Evolutionary conservation across 805 yeast species (phyloP).

Genomic region (Hanseniaspora lachancei): DNA sequence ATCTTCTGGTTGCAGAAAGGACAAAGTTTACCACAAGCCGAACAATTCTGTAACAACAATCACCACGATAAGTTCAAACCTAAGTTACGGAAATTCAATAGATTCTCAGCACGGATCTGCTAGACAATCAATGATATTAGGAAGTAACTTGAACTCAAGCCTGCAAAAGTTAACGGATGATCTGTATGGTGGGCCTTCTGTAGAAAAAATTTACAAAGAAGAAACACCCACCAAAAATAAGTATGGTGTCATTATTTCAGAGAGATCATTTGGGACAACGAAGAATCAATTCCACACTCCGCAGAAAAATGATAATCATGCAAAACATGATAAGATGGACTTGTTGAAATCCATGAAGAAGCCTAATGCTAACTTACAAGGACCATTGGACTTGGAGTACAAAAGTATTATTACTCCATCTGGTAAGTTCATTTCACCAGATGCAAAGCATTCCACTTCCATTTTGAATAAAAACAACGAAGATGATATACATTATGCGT

Average conservation of each 20-base stretch:
- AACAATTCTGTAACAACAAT: constrained; percentile 11
- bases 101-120: constrained; percentile 3
- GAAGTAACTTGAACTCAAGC: constrained; percentile 24
- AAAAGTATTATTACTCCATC: constrained; percentile 23
- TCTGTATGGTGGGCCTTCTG: constrained; percentile 23
- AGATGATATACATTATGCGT: constrained; percentile 25
- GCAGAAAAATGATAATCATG: not conserved
- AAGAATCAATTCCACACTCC: not conserved
- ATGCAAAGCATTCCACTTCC: constrained; percentile 4
- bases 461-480: constrained; percentile 11
- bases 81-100: constrained; percentile 1
- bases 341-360: not conserved
- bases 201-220: constrained; percentile 9
- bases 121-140: constrained; percentile 21
- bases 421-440: constrained; percentile 10
- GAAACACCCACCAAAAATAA: constrained; percentile 15
- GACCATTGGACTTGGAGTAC: constrained; percentile 20
- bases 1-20: not conserved
- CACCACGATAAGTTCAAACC: constrained; percentile 5
- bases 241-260: not conserved
- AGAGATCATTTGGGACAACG: not conserved
- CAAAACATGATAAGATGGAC: not conserved
- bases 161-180: constrained; percentile 28
- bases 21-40: constrained; percentile 1
- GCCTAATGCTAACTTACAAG: constrained; percentile 13